Percentiles rank a stretch among this genome's conserved stretches.
phyloP scores from a whole-genome alignment of 129 eudicot species.

The Heracleum sosnowskyi region DNA sequence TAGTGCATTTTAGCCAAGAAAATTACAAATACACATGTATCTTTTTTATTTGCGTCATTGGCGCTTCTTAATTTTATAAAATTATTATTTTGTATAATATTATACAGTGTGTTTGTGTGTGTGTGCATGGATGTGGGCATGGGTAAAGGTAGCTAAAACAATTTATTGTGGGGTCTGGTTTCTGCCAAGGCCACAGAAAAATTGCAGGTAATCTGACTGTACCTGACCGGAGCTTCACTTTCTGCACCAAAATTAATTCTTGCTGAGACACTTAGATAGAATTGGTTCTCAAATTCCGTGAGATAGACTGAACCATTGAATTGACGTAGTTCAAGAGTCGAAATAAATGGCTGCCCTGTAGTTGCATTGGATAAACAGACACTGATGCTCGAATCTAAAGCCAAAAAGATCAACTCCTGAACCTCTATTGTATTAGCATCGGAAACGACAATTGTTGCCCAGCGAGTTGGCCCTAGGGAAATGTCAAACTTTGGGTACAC shows the following conservation, averaged over 20 bases:
- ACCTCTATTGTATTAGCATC: conserved; percentile 74
- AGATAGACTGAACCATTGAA: conserved; percentile 80
- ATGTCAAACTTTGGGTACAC: conserved; percentile 95
- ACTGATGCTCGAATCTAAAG: conserved; percentile 63
- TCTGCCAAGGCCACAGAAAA: not conserved
- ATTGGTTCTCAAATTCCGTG: conserved; percentile 67
- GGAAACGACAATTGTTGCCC: conserved; percentile 93
- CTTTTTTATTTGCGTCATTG: not conserved
- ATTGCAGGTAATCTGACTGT: conserved; percentile 1
- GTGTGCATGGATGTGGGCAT: no score
- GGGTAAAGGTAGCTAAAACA: not conserved
- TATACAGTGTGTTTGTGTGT: no score
- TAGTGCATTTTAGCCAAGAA: not conserved
- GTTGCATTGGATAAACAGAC: conserved; percentile 94
- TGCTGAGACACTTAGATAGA: conserved; percentile 78
- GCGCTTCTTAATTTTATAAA: not conserved
- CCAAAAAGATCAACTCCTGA: conserved; percentile 77
- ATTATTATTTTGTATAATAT: no score
- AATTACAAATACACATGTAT: not conserved
- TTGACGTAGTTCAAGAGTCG: conserved; percentile 91
- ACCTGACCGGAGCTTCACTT: conserved; percentile 78
- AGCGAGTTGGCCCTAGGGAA: conserved; percentile 83
- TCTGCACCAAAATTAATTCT: conserved; percentile 94
- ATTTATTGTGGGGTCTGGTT: not conserved
- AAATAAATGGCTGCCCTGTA: conserved; percentile 86